Evolutionary conservation across 1,139 yeast species (phyloP).

Genomic region (Hansenula sp.): DNA sequence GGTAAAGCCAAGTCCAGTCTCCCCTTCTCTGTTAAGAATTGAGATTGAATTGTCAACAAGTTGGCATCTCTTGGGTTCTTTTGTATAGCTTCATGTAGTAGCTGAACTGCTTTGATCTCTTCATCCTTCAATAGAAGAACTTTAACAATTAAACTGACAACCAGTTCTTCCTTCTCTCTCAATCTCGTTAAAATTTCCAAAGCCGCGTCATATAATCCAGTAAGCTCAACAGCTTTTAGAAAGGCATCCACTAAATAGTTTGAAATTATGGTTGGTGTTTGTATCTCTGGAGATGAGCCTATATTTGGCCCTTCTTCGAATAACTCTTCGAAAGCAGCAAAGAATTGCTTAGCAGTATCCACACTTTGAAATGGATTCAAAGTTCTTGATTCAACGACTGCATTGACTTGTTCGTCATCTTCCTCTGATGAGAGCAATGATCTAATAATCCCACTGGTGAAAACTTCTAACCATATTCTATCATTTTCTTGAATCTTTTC

Average conservation of each 20-base stretch:
- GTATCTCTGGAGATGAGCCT: conserved; percentile 66
- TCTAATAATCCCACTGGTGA: conserved; percentile 73
- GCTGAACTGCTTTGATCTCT: conserved; percentile 73
- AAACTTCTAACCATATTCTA: conserved; percentile 76
- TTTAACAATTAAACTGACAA: conserved; percentile 61
- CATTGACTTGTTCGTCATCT: conserved; percentile 60
- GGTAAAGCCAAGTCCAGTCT: conserved; percentile 73
- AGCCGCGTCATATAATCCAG: conserved; percentile 67
- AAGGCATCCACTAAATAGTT: conserved; percentile 86
- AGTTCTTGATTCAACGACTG: conserved; percentile 56
- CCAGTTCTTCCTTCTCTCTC: conserved; percentile 43
- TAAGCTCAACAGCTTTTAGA: conserved; percentile 62
- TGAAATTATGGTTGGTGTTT: conserved; percentile 59
- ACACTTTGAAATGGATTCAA: conserved; percentile 60
- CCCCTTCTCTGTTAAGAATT: conserved; percentile 65
- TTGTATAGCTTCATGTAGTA: conserved; percentile 58
- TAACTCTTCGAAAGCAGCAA: conserved; percentile 59
- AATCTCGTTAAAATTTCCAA: conserved; percentile 49
- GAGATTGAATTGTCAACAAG: conserved; percentile 56
- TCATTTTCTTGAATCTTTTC: conserved; percentile 39
- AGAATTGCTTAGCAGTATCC: conserved; percentile 51
- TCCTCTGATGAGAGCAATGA: conserved; percentile 65
- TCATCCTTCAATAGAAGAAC: conserved; percentile 66
- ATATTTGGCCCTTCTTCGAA: conserved; percentile 61
- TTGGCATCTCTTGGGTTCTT: conserved; percentile 63